Base-by-base conservation (phyloP, 2,329 filamentous ascomycete genomes). In the Dichotomopilus funicola region DNA sequence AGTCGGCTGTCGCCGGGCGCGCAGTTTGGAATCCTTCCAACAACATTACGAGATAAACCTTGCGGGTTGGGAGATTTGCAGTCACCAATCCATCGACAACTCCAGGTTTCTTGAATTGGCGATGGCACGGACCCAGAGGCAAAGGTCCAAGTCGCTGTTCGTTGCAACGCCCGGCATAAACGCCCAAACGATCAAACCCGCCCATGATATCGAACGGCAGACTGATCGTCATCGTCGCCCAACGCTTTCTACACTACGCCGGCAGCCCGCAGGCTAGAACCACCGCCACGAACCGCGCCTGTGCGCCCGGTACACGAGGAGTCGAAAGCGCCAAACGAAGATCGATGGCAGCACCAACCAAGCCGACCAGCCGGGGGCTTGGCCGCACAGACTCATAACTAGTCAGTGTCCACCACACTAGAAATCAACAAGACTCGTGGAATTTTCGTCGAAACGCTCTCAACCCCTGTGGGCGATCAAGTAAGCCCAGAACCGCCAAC, bases 141-240 rank as follows among this genome's bases (percentile, higher is more conserved):
- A 9, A 27, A 33, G 27, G 6, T 33, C 35, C 11, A 6, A 6
- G 6, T 12, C 5, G 33, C 31, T 9, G 13, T 27, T n/a, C 34
- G 31, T 37, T 48, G 13, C 46, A 10, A 41, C 12, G 37, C 19
- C 13, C 37, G 13, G 45, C 40, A 54, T 6, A 38, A 37, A 45
- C 34, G 13, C 42, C 38, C 36, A 51, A 49, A 56, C 44, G 53
- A 60, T 57, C 55, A 55, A 60, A 58, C 49, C 31, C 38, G 33
- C 27, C 35, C 12, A 27, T 36, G 34, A 37, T 31, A n/a, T 40
- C 40, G 34, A 50, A 41, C 6, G 8, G 12, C 45, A 34, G 37
- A 48, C 10, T 27, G 51, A 53, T 53, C 51, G 37, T 48, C 51
- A 43, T 36, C 40, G 40, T 19, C 50, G 50, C 35, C 41, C 42